Evolutionary conservation across 2,329 filamentous ascomycete species (phyloP).

Genomic region (Pyrenophora graminea): DNA sequence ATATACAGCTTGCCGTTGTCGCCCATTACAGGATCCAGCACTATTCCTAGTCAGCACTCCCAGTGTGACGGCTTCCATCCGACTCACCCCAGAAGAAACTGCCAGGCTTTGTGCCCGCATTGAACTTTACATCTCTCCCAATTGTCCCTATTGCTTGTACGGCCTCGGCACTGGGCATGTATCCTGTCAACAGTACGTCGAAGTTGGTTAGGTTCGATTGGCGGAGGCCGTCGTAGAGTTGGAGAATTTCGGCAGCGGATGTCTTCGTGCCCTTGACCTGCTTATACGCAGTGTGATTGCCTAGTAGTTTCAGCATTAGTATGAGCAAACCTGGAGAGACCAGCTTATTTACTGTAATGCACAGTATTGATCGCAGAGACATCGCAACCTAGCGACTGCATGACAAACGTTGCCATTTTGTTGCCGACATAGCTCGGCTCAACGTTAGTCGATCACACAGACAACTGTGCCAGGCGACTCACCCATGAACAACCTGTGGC

Average conservation of each 20-base stretch:
- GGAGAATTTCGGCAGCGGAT: conserved; percentile 78
- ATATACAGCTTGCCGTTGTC: conserved; percentile 94
- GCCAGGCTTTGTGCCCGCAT: conserved; percentile 65
- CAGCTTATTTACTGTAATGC: conserved; percentile 77
- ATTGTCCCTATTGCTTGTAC: conserved; percentile 85
- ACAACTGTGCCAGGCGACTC: conserved; percentile 46
- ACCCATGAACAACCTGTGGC: conserved; percentile 72
- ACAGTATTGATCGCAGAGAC: conserved; percentile 95
- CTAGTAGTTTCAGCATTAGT: conserved; percentile 52
- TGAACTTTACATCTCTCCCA: conserved; percentile 75
- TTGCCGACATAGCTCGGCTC: conserved; percentile 86
- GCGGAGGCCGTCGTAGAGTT: conserved; percentile 82
- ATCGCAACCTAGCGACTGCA: conserved; percentile 92
- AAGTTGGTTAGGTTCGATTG: conserved; percentile 86
- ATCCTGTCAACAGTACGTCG: conserved; percentile 92
- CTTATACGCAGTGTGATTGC: conserved; percentile 92
- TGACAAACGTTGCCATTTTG: conserved; percentile 92
- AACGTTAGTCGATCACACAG: conserved; percentile 24
- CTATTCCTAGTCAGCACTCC: conserved; percentile 48
- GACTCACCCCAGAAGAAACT: conserved; percentile 84
- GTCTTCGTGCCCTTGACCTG: conserved; percentile 85
- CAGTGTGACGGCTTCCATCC: no score
- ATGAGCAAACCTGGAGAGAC: neutral
- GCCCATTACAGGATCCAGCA: conserved; percentile 97
- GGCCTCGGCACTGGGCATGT: conserved; percentile 84